phyloP scores from a whole-genome alignment of 371 early-diverging fungal species.

The Sporodiniella umbellata region DNA sequence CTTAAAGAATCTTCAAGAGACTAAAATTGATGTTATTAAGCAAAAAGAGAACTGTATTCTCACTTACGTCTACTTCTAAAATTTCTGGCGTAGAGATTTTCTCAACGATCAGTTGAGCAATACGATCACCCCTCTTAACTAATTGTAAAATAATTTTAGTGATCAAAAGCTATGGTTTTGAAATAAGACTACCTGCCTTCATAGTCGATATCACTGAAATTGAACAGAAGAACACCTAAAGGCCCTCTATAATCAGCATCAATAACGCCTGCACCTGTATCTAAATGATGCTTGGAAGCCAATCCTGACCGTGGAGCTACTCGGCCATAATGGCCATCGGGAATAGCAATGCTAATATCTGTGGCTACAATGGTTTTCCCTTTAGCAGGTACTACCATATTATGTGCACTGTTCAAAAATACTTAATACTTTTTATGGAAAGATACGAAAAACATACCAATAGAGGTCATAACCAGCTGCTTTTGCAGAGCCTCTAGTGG shows the following conservation, averaged over 20 bases:
- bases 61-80: constrained; percentile 66
- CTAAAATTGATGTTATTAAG: constrained; percentile 11
- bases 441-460: constrained; percentile 48
- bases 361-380: constrained; percentile 76
- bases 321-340: constrained; percentile 90
- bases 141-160: constrained; percentile 19
- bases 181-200: constrained; percentile 44
- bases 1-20: constrained; percentile 76
- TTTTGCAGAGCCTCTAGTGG: constrained; percentile 72
- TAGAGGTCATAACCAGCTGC: constrained; percentile 97
- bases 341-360: constrained; percentile 80
- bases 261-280: constrained; percentile 96
- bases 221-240: constrained; percentile 86
- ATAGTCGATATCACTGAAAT: constrained; percentile 81
- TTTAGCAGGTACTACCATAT: constrained; percentile 69
- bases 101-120: constrained; percentile 97
- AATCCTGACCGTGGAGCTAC: constrained; percentile 94
- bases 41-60: not conserved
- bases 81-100: constrained; percentile 80
- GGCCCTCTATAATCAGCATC: constrained; percentile 92
- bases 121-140: constrained; percentile 88
- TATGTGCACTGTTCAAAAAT: constrained; percentile 52
- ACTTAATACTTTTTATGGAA: not conserved
- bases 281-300: constrained; percentile 89
- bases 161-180: too few relatives aligned